A percentile compares a stretch with the other conserved stretches of the same genome.
These are phyloP conservation scores for Galeopsis tetrahit DNA, from an alignment of 257 asterid genomes.

Conservation along the genomic window DNA sequence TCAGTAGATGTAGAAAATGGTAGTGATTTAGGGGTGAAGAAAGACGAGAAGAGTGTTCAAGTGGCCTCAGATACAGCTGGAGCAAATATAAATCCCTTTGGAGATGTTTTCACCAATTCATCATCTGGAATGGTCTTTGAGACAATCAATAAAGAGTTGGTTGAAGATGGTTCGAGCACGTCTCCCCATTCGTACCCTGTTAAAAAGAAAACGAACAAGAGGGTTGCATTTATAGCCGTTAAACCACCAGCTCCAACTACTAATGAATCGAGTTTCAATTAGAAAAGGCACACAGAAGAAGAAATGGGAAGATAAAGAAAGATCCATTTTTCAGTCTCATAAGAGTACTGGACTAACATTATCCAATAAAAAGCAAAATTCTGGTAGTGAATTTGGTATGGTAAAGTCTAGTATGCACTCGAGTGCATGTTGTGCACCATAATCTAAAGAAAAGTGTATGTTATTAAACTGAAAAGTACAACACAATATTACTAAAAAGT, in stretches of 20 bases:
- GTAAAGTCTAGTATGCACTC: too few relatives aligned
- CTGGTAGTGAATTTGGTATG: not conserved
- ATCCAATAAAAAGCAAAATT: not conserved
- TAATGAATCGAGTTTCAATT: slow-evolving; percentile 29
- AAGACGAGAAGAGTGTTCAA: slow-evolving; percentile 35
- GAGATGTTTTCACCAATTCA: slow-evolving; percentile 9
- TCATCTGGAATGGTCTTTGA: slow-evolving; percentile 11
- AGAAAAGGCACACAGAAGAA: slow-evolving; percentile 39
- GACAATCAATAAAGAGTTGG: slow-evolving; percentile 1
- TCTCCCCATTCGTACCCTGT: slow-evolving; percentile 30
- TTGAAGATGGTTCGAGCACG: slow-evolving; percentile 23
- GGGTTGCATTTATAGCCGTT: slow-evolving; percentile 74
- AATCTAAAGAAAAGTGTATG: too few relatives aligned
- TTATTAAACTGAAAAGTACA: too few relatives aligned
- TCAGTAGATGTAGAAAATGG: slow-evolving; percentile 26
- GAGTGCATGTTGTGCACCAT: too few relatives aligned
- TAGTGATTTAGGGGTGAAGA: slow-evolving; percentile 23
- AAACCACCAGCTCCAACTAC: slow-evolving; percentile 48
- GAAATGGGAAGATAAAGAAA: slow-evolving; percentile 40
- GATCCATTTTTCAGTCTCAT: slow-evolving; percentile 60
- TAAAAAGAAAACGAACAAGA: slow-evolving; percentile 39
- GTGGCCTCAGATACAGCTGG: slow-evolving; percentile 31
- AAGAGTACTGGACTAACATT: slow-evolving; percentile 27
- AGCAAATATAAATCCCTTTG: slow-evolving; percentile 26
- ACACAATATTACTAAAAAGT: too few relatives aligned